Conservation (phyloP, 371 early-diverging fungal species). For the Mucor irregularis region DNA sequence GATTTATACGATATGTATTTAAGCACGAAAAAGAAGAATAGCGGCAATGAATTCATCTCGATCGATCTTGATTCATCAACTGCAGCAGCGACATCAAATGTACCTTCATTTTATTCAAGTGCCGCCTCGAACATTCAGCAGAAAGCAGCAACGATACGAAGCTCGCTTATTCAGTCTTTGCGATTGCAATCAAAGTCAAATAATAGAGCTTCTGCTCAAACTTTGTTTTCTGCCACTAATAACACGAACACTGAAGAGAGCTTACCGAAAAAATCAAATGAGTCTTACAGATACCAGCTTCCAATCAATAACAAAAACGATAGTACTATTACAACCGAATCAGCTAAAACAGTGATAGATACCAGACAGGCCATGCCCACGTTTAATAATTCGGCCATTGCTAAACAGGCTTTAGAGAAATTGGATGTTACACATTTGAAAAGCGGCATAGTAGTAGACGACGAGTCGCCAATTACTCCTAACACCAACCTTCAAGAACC, state of each 20-base stretch:
- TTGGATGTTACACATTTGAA: not conserved
- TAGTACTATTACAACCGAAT: not conserved
- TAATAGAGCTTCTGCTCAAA: slow-evolving; percentile 8
- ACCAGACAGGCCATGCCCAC: too few species aligned
- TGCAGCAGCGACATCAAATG: not conserved
- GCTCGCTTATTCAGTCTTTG: slow-evolving; percentile 32
- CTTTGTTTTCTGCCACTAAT: slow-evolving; percentile 2
- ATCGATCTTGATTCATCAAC: slow-evolving; percentile 16
- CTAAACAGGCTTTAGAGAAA: not conserved
- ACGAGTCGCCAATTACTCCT: slow-evolving; percentile 12
- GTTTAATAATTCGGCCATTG: not conserved
- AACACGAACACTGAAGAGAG: too few species aligned
- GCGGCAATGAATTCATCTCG: slow-evolving; percentile 15
- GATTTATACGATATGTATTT: slow-evolving; percentile 34
- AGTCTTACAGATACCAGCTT: not conserved
- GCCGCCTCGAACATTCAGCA: slow-evolving; percentile 8
- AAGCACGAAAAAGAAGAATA: slow-evolving; percentile 7
- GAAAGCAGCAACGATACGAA: slow-evolving; percentile 34
- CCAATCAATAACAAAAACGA: not conserved
- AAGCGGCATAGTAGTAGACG: not conserved
- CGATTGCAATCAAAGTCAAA: slow-evolving; percentile 25
- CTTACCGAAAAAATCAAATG: not conserved
- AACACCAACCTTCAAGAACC: slow-evolving; percentile 13
- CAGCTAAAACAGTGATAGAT: not conserved
- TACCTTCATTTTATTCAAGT: slow-evolving; percentile 1